phyloP scores from a whole-genome alignment of 805 yeast genomes.

The Starmera quercuum region DNA sequence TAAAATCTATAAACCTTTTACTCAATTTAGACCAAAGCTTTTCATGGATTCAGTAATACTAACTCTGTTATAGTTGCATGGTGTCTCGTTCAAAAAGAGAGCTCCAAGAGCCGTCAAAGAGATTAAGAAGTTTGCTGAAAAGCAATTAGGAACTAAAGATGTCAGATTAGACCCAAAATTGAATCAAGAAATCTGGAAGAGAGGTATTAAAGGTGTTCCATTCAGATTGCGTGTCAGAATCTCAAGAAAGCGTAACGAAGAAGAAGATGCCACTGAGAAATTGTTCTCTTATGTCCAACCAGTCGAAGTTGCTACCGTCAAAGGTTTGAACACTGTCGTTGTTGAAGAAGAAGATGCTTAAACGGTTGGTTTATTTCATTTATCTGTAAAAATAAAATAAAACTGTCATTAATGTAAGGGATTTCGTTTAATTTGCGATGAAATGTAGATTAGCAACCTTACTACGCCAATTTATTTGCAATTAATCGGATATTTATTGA shows the following conservation, averaged over 20 bases:
- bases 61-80: slow-evolving; percentile 68
- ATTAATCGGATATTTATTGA: not conserved
- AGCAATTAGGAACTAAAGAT: slow-evolving; percentile 98
- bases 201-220: slow-evolving; percentile 99
- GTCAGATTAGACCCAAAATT: slow-evolving; percentile 98
- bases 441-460: too few relatives aligned
- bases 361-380: too few relatives aligned
- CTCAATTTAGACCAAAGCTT: too few relatives aligned
- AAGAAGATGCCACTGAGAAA: slow-evolving; percentile 97
- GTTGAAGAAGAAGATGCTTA: slow-evolving; percentile 70
- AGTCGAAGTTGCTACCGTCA: slow-evolving; percentile 87
- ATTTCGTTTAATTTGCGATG: slow-evolving; percentile 7
- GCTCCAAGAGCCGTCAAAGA: slow-evolving; percentile 99
- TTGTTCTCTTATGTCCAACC: slow-evolving; percentile 98
- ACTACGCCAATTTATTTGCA: not conserved
- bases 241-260: slow-evolving; percentile 99
- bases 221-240: slow-evolving; percentile 97
- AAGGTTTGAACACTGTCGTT: slow-evolving; percentile 97
- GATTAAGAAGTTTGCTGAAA: slow-evolving; percentile 95
- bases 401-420: slow-evolving; percentile 28
- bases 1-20: too few relatives aligned
- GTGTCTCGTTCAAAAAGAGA: slow-evolving; percentile 98
- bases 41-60: too few relatives aligned
- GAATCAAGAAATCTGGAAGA: slow-evolving; percentile 98
- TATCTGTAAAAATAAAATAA: too few relatives aligned